These are phyloP conservation scores for Fagus sylvatica DNA, from an alignment of 306 rosid genomes.

Conservation along the genomic window DNA sequence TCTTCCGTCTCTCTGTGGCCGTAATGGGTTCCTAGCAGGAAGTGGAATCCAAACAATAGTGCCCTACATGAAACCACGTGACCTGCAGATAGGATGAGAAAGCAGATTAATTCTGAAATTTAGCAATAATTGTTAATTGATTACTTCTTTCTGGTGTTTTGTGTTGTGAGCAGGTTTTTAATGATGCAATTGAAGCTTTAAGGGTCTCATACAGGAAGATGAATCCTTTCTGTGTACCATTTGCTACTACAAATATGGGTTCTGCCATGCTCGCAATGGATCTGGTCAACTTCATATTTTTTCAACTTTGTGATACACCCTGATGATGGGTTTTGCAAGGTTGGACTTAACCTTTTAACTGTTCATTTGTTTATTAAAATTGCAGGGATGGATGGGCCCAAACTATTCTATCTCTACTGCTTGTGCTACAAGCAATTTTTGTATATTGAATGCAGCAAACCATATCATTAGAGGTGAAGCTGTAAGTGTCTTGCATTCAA, in stretches of 20 bases:
- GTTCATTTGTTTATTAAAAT: conserved; percentile 20
- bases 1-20: neutral
- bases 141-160: conserved; percentile 17
- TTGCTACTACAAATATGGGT: conserved; percentile 95
- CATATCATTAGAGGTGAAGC: conserved; percentile 97
- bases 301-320: conserved; percentile 8
- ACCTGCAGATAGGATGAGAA: conserved; percentile 20
- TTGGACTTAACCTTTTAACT: conserved; percentile 26
- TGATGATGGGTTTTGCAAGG: conserved; percentile 19
- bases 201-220: conserved; percentile 88
- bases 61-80: neutral
- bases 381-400: conserved; percentile 99
- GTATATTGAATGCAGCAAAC: conserved; percentile 85
- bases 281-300: conserved; percentile 57
- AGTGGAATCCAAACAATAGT: neutral
- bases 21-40: neutral
- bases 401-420: conserved; percentile 97
- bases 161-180: conserved; percentile 64
- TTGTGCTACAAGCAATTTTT: conserved; percentile 94
- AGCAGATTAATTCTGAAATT: conserved; percentile 26
- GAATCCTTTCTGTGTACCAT: conserved; percentile 96
- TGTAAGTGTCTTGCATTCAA: conserved; percentile 52
- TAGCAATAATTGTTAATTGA: conserved; percentile 1
- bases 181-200: conserved; percentile 90
- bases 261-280: conserved; percentile 99